Evolutionary conservation across 2,329 filamentous ascomycete species (phyloP), one percentile per base, ranked within the genome.

Genomic region (Samsoniella hepiali): DNA sequence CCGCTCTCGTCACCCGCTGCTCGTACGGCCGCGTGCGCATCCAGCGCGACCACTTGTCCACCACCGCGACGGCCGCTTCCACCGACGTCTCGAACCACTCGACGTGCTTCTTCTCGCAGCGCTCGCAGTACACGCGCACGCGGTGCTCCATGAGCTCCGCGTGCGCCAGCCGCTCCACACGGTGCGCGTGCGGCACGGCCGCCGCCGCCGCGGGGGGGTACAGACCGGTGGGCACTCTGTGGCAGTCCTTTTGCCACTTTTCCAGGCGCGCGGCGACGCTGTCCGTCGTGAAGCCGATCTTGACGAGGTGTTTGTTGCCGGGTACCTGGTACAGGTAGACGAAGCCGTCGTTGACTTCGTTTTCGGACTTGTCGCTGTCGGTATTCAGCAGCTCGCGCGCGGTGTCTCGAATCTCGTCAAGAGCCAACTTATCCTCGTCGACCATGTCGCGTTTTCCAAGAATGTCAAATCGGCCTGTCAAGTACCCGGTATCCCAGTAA

Each of bases 301-400:
- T 64, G 47, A 64, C 62, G 45, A 64, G 34, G 6, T 34, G 17
- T 0, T 55, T 42, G 34, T 64, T 64, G 13, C 56, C 62, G 2
- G 56, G 42, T 4, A 64, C 62, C n/a, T 54, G n/a, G 34, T 64
- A 64, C 6, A 56, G 15, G 15, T 64, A 64, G 5, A 64, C 27
- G 11, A 27, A 55, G 7, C 73, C 72, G 55, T 70, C 74, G 47
- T 70, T 74, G 38, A 78, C 75, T 63, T 71, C 79, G 63, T 76
- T 76, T 47, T 68, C 68, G 34, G 58, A 62, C 47, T 64, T 70
- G 9, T 70, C 68, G 50, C 63, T 68, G n/a, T 67, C 68, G 3
- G 67, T 63, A n/a, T 66, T 56, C 7, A 63, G 31, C n/a, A 22
- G n/a, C 40, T 29, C 29, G 2, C 7, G 17, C 2, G 50, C 40